phyloP scores from a whole-genome alignment of 169 alveolate species.

The Plasmodium berghei region DNA sequence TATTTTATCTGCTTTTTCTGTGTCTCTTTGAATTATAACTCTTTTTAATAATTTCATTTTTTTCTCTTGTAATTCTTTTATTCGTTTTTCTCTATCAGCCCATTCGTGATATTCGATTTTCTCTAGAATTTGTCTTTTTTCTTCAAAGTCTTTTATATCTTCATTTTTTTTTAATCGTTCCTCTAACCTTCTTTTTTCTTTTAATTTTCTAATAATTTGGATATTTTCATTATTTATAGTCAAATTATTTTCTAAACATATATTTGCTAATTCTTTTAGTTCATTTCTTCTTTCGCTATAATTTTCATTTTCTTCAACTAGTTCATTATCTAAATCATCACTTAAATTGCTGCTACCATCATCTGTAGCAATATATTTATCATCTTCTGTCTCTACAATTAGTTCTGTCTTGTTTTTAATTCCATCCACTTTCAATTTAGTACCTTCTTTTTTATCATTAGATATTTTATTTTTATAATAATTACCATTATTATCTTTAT shows the following conservation, averaged over 20 bases:
- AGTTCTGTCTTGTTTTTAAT: conserved; percentile 4
- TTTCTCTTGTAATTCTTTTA: conserved; percentile 75
- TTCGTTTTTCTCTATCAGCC: conserved; percentile 77
- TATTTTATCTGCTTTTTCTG: conserved; percentile 68
- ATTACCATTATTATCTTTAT: conserved; percentile 12
- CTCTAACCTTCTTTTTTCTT: conserved; percentile 72
- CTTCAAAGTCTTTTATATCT: conserved; percentile 65
- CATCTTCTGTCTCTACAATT: too few species aligned
- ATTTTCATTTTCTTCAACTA: conserved; percentile 14
- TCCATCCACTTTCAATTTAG: background rate
- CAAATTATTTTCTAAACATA: conserved; percentile 62
- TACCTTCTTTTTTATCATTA: conserved; percentile 23
- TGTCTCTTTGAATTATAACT: conserved; percentile 52
- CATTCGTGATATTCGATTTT: conserved; percentile 75
- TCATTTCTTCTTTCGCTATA: conserved; percentile 45
- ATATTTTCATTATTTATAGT: conserved; percentile 67
- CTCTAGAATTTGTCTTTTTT: conserved; percentile 68
- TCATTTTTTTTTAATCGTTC: conserved; percentile 69
- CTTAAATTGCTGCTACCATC: background rate
- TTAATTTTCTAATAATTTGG: conserved; percentile 64
- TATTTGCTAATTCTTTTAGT: conserved; percentile 70
- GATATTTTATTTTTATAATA: conserved; percentile 35
- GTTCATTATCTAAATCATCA: background rate
- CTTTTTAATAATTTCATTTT: conserved; percentile 75
- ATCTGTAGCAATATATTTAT: background rate